Percentiles rank a stretch among this genome's conserved stretches.
These are phyloP conservation scores for Fusarium sp. DNA, from an alignment of 2,329 filamentous ascomycete species.

Conservation along the genomic window DNA sequence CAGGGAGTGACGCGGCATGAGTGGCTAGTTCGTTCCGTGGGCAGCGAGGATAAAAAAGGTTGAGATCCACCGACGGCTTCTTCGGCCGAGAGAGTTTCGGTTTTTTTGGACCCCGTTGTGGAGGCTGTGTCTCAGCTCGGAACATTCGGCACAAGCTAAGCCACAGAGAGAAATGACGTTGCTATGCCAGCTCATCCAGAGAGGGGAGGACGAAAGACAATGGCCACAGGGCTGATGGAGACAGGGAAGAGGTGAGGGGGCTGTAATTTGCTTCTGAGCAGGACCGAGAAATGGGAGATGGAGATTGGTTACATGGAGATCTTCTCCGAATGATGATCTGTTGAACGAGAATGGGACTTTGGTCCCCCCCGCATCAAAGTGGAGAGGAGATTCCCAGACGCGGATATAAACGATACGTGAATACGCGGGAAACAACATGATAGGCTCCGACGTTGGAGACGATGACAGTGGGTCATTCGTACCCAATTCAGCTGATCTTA, in stretches of 20 bases:
- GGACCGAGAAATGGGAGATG: neutral
- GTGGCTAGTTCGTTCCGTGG: neutral
- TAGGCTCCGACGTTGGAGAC: neutral
- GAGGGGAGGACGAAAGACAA: neutral
- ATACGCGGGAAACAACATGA: neutral
- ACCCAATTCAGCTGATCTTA: neutral
- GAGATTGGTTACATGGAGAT: neutral
- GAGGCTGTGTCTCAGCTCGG: slow-evolving; percentile 3
- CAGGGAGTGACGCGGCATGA: neutral
- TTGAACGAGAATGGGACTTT: neutral
- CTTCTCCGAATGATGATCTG: neutral
- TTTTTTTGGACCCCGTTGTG: neutral
- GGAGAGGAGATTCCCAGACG: neutral
- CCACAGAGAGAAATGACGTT: neutral
- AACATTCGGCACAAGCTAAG: neutral
- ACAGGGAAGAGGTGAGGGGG: neutral
- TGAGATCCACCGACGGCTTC: neutral
- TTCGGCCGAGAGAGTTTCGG: neutral
- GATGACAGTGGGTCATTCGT: neutral
- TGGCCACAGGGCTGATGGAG: neutral
- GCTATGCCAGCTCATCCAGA: neutral
- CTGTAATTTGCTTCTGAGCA: neutral
- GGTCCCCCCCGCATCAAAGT: neutral
- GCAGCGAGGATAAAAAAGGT: neutral
- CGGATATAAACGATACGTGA: neutral